Evolutionary conservation across 352 stramenopile species (phyloP).

Genomic region (Phytophthora chlamydospora): DNA sequence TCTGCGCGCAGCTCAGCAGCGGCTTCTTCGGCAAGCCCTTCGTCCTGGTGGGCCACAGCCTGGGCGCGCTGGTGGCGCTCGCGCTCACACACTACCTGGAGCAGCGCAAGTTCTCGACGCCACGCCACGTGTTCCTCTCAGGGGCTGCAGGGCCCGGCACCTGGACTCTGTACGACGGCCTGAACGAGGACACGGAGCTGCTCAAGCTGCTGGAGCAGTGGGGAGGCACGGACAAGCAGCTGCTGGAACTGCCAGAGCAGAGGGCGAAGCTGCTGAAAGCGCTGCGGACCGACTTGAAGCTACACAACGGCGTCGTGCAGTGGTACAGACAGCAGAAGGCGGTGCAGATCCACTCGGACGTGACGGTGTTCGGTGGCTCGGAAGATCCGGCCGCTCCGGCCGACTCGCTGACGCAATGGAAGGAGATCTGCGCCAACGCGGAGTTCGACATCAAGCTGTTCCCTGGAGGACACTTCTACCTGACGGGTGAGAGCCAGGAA

Average conservation of each 20-base stretch:
- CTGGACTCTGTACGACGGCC: conserved; percentile 45
- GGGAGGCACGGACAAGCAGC: conserved; percentile 61
- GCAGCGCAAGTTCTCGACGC: conserved; percentile 49
- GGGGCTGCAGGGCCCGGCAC: conserved; percentile 42
- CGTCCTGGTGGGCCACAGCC: conserved; percentile 69
- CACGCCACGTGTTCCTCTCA: conserved; percentile 68
- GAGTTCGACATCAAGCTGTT: conserved; percentile 55
- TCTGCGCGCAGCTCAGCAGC: conserved; percentile 45
- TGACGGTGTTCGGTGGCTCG: conserved; percentile 64
- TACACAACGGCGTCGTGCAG: conserved; percentile 59
- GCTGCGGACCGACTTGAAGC: conserved; percentile 50
- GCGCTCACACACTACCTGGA: conserved; percentile 58
- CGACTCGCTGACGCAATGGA: conserved; percentile 47
- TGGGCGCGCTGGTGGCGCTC: conserved; percentile 66
- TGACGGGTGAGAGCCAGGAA: conserved; percentile 45
- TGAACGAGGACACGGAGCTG: conserved; percentile 45
- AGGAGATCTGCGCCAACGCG: conserved; percentile 32
- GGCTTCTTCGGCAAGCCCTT: conserved; percentile 83
- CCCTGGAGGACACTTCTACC: conserved; percentile 66
- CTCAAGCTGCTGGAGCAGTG: conserved; percentile 55
- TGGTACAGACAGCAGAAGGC: conserved; percentile 40
- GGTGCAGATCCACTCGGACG: conserved; percentile 34
- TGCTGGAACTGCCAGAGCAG: conserved; percentile 57
- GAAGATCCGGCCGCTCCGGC: conserved; percentile 45
- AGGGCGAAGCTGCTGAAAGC: conserved; percentile 38